Conservation (phyloP, 805 yeast genomes). For the Kuraishia ogatae region DNA sequence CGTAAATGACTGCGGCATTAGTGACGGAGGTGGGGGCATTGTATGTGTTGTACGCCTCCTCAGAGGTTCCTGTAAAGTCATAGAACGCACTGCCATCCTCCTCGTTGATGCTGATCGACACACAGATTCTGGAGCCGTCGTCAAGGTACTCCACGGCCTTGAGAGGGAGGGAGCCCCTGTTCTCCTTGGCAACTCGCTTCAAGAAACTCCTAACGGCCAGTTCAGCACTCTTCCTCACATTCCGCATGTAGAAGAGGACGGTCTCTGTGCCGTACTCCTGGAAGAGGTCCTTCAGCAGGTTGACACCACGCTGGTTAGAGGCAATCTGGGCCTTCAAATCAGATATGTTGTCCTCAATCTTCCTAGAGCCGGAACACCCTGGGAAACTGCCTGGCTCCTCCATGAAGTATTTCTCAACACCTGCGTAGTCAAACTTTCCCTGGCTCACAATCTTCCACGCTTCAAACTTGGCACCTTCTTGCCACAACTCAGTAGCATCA, state of each 20-base stretch:
- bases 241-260: conserved; percentile 38
- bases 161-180: conserved; percentile 23
- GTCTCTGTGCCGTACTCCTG: conserved; percentile 33
- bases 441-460: conserved; percentile 40
- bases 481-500: conserved; percentile 39
- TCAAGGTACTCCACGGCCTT: conserved; percentile 42
- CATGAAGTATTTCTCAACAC: conserved; percentile 34
- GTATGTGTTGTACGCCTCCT: conserved; percentile 41
- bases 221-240: conserved; percentile 37
- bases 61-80: conserved; percentile 46
- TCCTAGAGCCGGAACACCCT: conserved; percentile 49
- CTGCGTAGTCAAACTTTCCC: conserved; percentile 45
- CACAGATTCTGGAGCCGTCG: conserved; percentile 43
- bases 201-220: conserved; percentile 30
- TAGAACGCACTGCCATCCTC: conserved; percentile 34
- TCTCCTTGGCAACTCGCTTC: conserved; percentile 31
- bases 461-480: conserved; percentile 49
- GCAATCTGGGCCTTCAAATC: conserved; percentile 41
- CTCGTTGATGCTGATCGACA: conserved; percentile 30
- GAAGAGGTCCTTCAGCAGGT: conserved; percentile 31
- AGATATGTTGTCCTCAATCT: conserved; percentile 44
- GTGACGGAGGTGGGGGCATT: conserved; percentile 50
- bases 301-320: conserved; percentile 44
- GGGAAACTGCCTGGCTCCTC: conserved; percentile 40
- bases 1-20: conserved; percentile 44